A percentile compares a stretch with the other conserved stretches of the same genome.
phyloP scores from a whole-genome alignment of 2,329 filamentous ascomycete species.

The Periconia digitata region DNA sequence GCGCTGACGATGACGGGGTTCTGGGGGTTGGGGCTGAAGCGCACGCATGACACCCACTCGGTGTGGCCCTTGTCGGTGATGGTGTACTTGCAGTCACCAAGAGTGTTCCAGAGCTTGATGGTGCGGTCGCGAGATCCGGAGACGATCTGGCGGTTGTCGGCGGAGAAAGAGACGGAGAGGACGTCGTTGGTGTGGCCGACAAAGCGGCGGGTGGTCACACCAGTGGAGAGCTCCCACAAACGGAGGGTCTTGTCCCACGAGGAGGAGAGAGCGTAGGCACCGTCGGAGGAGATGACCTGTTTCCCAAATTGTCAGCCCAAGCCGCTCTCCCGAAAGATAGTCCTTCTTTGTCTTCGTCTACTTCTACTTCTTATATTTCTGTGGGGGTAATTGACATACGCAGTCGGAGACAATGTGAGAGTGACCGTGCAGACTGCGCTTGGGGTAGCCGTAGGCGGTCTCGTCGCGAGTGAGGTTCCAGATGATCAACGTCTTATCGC shows the following conservation, averaged over 20 bases:
- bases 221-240: conserved; percentile 97
- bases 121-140: conserved; percentile 97
- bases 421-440: conserved; percentile 98
- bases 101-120: conserved; percentile 99
- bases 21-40: conserved; percentile 99
- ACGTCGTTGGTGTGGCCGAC: conserved; percentile 99
- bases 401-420: conserved; percentile 99
- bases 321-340: conserved; percentile 24
- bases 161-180: conserved; percentile 99
- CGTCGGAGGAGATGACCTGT: conserved; percentile 98
- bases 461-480: conserved; percentile 99
- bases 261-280: conserved; percentile 96
- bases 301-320: conserved; percentile 38
- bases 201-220: conserved; percentile 96
- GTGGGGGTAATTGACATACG: conserved; percentile 63
- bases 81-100: conserved; percentile 99
- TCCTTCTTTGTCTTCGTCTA: too few species aligned
- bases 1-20: conserved; percentile 99
- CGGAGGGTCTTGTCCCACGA: conserved; percentile 99
- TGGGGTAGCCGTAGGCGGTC: conserved; percentile 96
- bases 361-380: conserved; percentile 15
- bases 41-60: conserved; percentile 99
- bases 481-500: conserved; percentile 99
- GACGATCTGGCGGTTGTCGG: conserved; percentile 99
- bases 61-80: conserved; percentile 99